Base-by-base conservation (phyloP, 805 yeast genomes). In the Priceomyces medius region DNA sequence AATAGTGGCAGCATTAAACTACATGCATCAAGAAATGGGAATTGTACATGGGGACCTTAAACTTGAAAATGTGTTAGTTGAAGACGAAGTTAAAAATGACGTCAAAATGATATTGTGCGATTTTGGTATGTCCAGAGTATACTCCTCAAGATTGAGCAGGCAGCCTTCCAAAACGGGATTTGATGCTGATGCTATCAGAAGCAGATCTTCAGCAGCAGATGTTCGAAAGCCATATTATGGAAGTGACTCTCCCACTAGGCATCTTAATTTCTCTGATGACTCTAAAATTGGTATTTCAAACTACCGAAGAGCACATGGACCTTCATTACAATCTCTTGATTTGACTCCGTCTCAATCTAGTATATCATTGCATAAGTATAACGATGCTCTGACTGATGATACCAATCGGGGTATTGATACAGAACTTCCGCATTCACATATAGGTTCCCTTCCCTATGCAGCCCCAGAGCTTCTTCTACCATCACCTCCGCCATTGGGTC, bases 381-480 rank as follows among this genome's bases (percentile, higher is more conserved):
- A 44, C 13, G 43, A 36, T 19, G 17, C 43, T 17, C 23, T 27
- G 13, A 14, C 14, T 9, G 39, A 20, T 7, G 33, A 24, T n/a
- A n/a, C 37, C n/a, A 17, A 35, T 9, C 35, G 20, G 20, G 59
- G 49, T 18, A 56, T 62, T 16, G 73, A 70, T 38, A 56, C 73
- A 7, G 68, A 67, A 23, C 57, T 74, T 24, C 87, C 87, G 1
- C 85, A 81, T 55, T 66, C 79, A 17, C 84, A 83, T 50, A 85
- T 88, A 37, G 98, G 98, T 0, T 89, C 96, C 1, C 68, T 90
- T 23, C 97, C 97, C 0, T 90, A 88, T 59, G 95, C 97, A 0
- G 79, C 96, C 0, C 98, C 98, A 0, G 97, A 90, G 57, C 69
- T 88, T 13, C 64, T 89, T 31, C 66, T 69, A 31, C 83, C 85